Evolutionary conservation across 805 yeast species (phyloP), one percentile per base, ranked within the genome.

Genomic region (Henningerozyma blattae): DNA sequence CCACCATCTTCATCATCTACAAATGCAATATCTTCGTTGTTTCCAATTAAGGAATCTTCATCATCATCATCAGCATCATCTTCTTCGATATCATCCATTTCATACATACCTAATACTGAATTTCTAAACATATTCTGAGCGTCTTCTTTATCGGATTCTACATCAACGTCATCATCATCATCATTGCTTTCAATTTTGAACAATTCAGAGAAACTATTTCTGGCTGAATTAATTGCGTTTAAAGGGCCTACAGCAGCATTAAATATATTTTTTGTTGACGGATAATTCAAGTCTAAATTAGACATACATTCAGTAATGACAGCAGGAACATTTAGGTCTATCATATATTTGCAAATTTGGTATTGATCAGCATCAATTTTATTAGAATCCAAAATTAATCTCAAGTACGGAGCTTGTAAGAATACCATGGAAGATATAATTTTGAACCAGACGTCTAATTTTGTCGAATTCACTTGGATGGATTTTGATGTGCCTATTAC

Each of bases 101-200:
- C 96, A 52, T 80, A 89, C 93, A 89, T 87, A 2, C 95, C 96
- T 27, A 89, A 64, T 0, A 96, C 83, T 0, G 96, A 87, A 51
- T 91, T 87, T 27, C 79, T 65, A 56, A 89, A 75, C 48, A 87
- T 62, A 52, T 87, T 87, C 0, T 94, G 86, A 0, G 86, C 72
- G 34, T 84, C 89, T 34, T 80, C 93, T 25, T 70, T 75, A 15
- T 62, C 61, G 28, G 62, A 64, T 25, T 77, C 84, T 18, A 69
- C 74, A n/a, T 74, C 82, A 15, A 59, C 67, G 15, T 58, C 70
- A 14, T 61, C 71, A 13, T 64, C 70, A 18, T 72, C 69, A 26
- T 77, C 89, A 22, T 71, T 77, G 28, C 67, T 71, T 26, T 65
- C 75, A 5, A 67, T 68, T 38, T 70, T 74, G 48, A 80, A 78